Evolutionary conservation across 352 stramenopile genomes (phyloP).

Genomic region (Phytophthora litchii): DNA sequence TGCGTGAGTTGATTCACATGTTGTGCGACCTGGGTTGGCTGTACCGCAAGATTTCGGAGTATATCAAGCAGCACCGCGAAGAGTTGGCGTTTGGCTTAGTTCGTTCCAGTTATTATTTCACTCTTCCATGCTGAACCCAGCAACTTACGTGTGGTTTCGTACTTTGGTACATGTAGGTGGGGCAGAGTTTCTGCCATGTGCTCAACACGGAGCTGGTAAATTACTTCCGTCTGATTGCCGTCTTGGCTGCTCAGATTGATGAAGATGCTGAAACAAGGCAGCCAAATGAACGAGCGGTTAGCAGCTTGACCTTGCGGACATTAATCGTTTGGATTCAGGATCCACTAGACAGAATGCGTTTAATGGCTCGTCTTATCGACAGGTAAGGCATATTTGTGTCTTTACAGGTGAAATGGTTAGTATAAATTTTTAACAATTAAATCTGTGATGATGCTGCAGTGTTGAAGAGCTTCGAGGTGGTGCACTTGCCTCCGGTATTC

Average conservation of each 20-base stretch:
- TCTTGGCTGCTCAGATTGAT: constrained; percentile 91
- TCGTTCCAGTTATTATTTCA: constrained; percentile 14
- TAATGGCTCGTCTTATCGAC: constrained; percentile 91
- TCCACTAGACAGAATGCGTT: constrained; percentile 84
- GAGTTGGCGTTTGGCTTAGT: constrained; percentile 80
- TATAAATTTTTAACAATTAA: not conserved
- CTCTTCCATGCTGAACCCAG: not conserved
- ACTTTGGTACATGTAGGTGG: constrained; percentile 49
- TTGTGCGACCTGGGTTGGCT: constrained; percentile 91
- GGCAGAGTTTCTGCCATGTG: constrained; percentile 90
- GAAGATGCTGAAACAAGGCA: constrained; percentile 74
- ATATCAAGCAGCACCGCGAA: constrained; percentile 77
- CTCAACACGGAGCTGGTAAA: constrained; percentile 92
- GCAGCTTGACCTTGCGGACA: constrained; percentile 87
- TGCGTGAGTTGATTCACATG: constrained; percentile 84
- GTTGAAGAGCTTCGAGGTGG: constrained; percentile 87
- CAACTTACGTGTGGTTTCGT: constrained; percentile 18
- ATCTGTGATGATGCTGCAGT: constrained; percentile 32
- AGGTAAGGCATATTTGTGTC: constrained; percentile 45
- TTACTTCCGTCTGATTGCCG: constrained; percentile 94
- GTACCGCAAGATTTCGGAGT: constrained; percentile 85
- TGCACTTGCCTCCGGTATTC: constrained; percentile 87
- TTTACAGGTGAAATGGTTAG: not conserved
- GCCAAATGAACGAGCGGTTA: constrained; percentile 39
- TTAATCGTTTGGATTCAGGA: constrained; percentile 92